Base-by-base conservation (phyloP, 768 basidiomycete genomes). In the Lenzites betulinus region DNA sequence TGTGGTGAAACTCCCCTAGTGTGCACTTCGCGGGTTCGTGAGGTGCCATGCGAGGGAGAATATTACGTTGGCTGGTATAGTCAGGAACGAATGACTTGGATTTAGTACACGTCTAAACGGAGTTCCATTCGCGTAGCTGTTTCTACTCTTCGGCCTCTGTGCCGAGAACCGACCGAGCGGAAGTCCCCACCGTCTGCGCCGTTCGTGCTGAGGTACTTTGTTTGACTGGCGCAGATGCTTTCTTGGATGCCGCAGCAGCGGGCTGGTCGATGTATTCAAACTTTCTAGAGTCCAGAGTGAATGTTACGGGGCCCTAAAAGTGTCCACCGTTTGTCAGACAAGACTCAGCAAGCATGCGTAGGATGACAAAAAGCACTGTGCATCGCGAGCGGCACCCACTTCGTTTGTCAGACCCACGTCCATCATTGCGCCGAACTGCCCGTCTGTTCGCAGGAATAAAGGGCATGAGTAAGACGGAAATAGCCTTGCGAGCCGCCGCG, bases 391-490 rank as follows among this genome's bases (percentile, higher is more conserved):
- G 52, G 18, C 41, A 67, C 78, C 41, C 72, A 92, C 93, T 78
- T 98, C 95, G 71, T 98, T 98, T 22, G 83, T 88, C 57, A 96
- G 74, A 62, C 79, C 84, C 53, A 98, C 92, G 58, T 87, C 83
- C 95, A 98, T 98, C 95, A 96, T 96, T 5, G 94, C 95, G 33
- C 94, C 94, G 70, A 98, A 97, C 65, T 78, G 81, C n/a, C 95
- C 95, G 72, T 98, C 95, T 95, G 62, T 54, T 54, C 55, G 50
- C 60, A 54, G 53, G 50, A 15, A 49, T 41, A 53, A 55, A 30
- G 35, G 20, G 53, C 48, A 41, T 53, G 18, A 60, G 58, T n/a
- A 35, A 48, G 56, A 58, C 44, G 30, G 53, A 55, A 58, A 50
- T 57, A 59, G 61, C 53, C 35, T 55, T 30, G 38, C 48, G 51